Base-by-base conservation (phyloP, 176 grass and related monocot genomes). In the Zizania latifolia region DNA sequence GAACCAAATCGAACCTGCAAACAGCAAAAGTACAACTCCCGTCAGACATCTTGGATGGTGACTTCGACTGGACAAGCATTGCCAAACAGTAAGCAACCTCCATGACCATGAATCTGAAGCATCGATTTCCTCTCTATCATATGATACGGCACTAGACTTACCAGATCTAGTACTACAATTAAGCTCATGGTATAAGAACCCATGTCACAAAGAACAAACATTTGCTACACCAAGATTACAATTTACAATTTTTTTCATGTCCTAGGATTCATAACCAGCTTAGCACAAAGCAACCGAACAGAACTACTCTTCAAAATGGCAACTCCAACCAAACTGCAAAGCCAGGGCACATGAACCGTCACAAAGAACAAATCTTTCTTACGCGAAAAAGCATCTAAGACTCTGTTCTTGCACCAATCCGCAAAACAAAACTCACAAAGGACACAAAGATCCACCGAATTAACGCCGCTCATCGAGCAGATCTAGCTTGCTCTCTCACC, bases 1-100 rank as follows among this genome's bases (percentile, higher is more conserved):
- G 82, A 23, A 99, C 77, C 92, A 99, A 88, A 92, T 99, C 95
- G 69, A 88, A 99, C 76, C 95, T 99, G 60, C 13, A 80, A 85
- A 93, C 23, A 51, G 31, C 37, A 70, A 64, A 55, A 82, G 28
- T 19, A 58, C 35, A 82, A 37, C 37, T 80, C 28, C 44, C 29
- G 14, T 73, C 57, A 60, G 48, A n/a, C 10, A 37, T 45, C 40
- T 68, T 78, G 10, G 13, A 78, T 50, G 57, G 44, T 50, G 46
- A 35, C 22, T 40, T 41, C n/a, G n/a, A 36, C 58, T 48, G 48
- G 13, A 16, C 48, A 54, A 48, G 31, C 29, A 76, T 31, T 68
- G 27, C 15, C 16, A 60, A 35, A 72, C 33, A 82, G 8, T 53
- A 23, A 64, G 37, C 23, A 29, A 45, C 62, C 41, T 57, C 6